A percentile compares a stretch with the other conserved stretches of the same genome.
Evolutionary conservation across 2,329 filamentous ascomycete genomes (phyloP).

Genomic region (Keithomyces neogunnii): DNA sequence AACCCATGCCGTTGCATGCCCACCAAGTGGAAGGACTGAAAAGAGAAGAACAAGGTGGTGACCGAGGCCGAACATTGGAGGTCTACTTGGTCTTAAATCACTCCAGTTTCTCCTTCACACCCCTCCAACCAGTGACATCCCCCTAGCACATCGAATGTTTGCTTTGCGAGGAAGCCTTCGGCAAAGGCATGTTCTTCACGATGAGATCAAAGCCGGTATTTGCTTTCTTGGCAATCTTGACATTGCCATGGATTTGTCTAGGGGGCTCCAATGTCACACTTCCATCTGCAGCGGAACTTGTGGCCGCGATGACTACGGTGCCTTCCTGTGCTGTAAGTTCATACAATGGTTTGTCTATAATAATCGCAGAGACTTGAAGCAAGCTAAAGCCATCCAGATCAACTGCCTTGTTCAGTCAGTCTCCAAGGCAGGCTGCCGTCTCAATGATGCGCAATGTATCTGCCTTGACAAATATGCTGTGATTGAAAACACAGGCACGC

Average conservation of each 20-base stretch:
- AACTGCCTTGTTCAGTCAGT: background rate
- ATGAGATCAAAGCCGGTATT: background rate
- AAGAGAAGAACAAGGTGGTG: no score
- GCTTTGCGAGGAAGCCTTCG: background rate
- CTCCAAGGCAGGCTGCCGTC: slow-evolving; percentile 9
- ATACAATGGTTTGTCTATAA: background rate
- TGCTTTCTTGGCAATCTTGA: background rate
- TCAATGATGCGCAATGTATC: slow-evolving; percentile 18
- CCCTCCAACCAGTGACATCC: background rate
- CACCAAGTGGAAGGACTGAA: no score
- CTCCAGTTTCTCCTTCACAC: background rate
- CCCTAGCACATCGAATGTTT: background rate
- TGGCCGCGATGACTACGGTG: background rate
- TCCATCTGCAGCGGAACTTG: background rate
- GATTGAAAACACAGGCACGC: slow-evolving; percentile 13
- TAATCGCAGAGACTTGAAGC: background rate
- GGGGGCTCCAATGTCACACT: background rate
- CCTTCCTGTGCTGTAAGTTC: slow-evolving; percentile 1
- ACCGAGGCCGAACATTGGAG: no score
- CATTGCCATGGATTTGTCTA: background rate
- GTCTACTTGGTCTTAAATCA: no score
- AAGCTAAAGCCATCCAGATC: background rate
- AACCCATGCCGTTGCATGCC: no score
- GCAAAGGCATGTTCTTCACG: background rate
- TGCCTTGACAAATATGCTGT: slow-evolving; percentile 21